Evolutionary conservation across 1,139 yeast genomes (phyloP), one percentile per base, ranked within the genome.

Genomic region (Geotrichum macrosporum): DNA sequence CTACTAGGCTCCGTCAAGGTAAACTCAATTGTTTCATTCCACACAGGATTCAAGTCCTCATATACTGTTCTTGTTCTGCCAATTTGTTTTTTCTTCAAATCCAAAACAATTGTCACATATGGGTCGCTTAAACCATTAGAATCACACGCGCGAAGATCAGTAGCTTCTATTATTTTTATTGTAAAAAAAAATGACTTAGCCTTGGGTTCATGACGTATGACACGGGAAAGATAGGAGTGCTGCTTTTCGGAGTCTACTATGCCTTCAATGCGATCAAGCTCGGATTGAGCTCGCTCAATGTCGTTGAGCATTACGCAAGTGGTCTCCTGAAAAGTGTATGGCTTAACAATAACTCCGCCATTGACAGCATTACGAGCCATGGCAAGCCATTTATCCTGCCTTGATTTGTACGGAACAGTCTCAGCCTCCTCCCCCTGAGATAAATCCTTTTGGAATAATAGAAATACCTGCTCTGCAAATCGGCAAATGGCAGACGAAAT

Each of bases 1-100:
- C 67, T 58, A 26, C 62, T 59, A 2, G 67, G 57, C 0, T 63
- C 63, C 1, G 65, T 55, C 1, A 70, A 59, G 1, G 76, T 68
- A 32, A 84, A 65, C 60, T 88, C 96, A 61, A 85, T 84, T 48
- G 82, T 85, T 68, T 92, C 96, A 31, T 49, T 41, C 95, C 95
- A 92, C 21, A 76, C 78, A 0, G 97, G 96, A 57, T 80, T 80
- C 30, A 76, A 67, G 4, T 81, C 77, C 48, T 77, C 77, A 37
- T 73, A 71, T 6, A 84, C 70, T 0, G 81, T 74, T 57, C 87
- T 73, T 0, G 97, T 88, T 55, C 78, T 78, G 4, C 86, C 94
- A 42, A 85, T 72, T 18, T 81, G 77, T 46, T 71, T 72, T 44
- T 78, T 72, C 2, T 73, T 72, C 41, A 68, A 67, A 5, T 82